Evolutionary conservation across 306 rosid genomes (phyloP), one percentile per base, ranked within the genome.

Genomic region (Vachellia collinsii): DNA sequence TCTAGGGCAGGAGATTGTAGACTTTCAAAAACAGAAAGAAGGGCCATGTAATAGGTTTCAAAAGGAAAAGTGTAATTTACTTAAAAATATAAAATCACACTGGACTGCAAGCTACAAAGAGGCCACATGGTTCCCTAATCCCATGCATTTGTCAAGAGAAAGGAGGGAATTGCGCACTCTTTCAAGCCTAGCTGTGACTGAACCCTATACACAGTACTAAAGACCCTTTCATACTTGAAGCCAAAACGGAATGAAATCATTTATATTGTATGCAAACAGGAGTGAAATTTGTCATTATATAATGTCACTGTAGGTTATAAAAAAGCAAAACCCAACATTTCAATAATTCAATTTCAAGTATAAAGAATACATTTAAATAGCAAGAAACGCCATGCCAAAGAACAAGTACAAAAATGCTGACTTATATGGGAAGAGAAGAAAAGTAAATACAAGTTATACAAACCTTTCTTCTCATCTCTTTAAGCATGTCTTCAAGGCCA

Each of bases 401-500:
- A 77, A 44, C 50, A 70, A 74, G 63, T 13, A 80, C 62, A 34
- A 8, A 78, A 79, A 19, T 51, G 22, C 62, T 54, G 23, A 17
- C 65, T 62, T 75, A 70, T 80, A 53, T 9, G 20, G 43, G 69
- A 65, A 64, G 41, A 77, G 63, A 61, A 38, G 41, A 76, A 72
- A 64, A 54, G 48, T 16, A 10, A 29, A 11, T 44, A 43, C 9
- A 50, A 61, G 63, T 50, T 34, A 77, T 47, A 70, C 77, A 14
- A 73, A 91, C 99, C 99, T 95, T 95, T 82, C 99, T 92, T 89
- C 93, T 95, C 99, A 95, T 95, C 85, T 95, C 99, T 85, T 93
- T 95, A 61, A 95, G 97, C 99, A 95, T 95, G 88, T 95, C 99
- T 89, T 95, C 99, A 41, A 95, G 99, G 81, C 93, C 99, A 85